phyloP scores from a whole-genome alignment of 176 grass and related monocot species.

The Juncus inflexus region DNA sequence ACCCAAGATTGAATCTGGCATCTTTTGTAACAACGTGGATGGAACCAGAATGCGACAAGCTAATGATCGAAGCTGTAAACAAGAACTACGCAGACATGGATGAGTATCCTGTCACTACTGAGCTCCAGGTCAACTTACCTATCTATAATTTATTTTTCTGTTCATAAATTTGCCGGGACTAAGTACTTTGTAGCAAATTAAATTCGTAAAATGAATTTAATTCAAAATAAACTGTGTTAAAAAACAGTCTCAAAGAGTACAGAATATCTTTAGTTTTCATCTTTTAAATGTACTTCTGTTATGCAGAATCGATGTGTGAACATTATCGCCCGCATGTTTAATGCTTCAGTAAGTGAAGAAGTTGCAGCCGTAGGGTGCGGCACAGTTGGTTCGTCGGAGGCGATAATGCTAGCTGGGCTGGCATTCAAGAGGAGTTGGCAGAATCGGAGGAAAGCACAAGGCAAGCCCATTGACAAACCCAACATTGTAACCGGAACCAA shows the following conservation, averaged over 20 bases:
- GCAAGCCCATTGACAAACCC: conserved; percentile 62
- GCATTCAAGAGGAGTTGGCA: conserved; percentile 91
- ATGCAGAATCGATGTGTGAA: conserved; percentile 90
- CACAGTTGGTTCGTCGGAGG: conserved; percentile 87
- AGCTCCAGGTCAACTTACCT: conserved; percentile 48
- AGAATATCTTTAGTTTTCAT: too few species aligned
- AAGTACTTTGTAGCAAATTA: too few species aligned
- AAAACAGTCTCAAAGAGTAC: too few species aligned
- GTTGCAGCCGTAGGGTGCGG: conserved; percentile 64
- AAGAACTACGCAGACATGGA: conserved; percentile 97
- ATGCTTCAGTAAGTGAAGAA: conserved; percentile 38
- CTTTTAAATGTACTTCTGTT: background rate
- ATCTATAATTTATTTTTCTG: too few species aligned
- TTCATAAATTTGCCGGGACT: too few species aligned
- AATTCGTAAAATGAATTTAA: too few species aligned
- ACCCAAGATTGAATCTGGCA: conserved; percentile 84
- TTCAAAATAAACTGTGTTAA: too few species aligned
- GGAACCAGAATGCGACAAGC: conserved; percentile 85
- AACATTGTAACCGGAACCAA: conserved; percentile 94
- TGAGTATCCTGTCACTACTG: conserved; percentile 95
- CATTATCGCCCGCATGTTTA: conserved; percentile 82
- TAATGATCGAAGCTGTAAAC: conserved; percentile 65
- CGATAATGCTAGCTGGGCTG: conserved; percentile 90
- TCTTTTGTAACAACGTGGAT: conserved; percentile 98
- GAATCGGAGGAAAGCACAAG: conserved; percentile 51